Conservation (phyloP, 805 yeast species). For the Ogataea methanolica region DNA sequence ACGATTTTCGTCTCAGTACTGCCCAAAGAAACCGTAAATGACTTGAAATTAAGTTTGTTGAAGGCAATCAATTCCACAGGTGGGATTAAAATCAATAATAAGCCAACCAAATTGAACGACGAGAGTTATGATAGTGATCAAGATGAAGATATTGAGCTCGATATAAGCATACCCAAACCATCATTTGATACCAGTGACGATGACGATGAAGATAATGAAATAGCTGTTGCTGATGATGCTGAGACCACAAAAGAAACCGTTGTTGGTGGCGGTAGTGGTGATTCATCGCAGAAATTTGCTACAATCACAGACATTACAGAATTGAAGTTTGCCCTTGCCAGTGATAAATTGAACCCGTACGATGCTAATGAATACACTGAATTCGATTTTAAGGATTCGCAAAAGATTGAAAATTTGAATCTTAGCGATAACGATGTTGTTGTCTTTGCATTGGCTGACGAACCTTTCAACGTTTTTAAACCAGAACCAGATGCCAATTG, state of each 20-base stretch:
- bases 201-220: conserved; percentile 31
- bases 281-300: conserved; percentile 15
- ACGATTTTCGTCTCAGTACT: conserved; percentile 29
- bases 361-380: conserved; percentile 7
- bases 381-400: conserved; percentile 25
- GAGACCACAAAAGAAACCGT: conserved; percentile 18
- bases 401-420: conserved; percentile 25
- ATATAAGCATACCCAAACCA: conserved; percentile 38
- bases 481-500: conserved; percentile 13
- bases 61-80: conserved; percentile 43
- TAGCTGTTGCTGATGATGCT: conserved; percentile 10
- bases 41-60: conserved; percentile 29
- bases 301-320: conserved; percentile 16
- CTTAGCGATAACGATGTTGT: conserved; percentile 38
- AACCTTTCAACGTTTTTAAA: conserved; percentile 29
- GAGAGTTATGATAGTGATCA: background rate
- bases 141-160: conserved; percentile 29
- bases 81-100: conserved; percentile 34
- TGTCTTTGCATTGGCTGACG: conserved; percentile 36
- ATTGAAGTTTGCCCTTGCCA: conserved; percentile 38
- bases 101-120: conserved; percentile 21
- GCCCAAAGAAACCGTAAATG: conserved; percentile 19
- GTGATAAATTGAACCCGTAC: conserved; percentile 27
- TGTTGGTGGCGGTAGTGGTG: conserved; percentile 4
- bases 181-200: conserved; percentile 27